Evolutionary conservation across 2,329 filamentous ascomycete species (phyloP).

Genomic region (Epicoccum nigrum): DNA sequence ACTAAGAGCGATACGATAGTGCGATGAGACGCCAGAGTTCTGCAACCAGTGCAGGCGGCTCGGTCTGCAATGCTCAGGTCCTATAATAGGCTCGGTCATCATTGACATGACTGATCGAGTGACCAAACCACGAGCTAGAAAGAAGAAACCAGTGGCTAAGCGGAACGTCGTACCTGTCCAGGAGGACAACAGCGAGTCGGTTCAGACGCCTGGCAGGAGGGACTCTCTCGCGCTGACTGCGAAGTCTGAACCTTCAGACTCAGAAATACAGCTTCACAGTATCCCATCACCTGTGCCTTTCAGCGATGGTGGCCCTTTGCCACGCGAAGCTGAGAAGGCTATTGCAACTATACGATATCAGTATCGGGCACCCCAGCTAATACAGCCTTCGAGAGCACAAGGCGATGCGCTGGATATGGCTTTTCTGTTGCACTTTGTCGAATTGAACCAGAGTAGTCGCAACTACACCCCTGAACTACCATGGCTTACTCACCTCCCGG

Average conservation of each 20-base stretch:
- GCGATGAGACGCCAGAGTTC: slow-evolving; percentile 40
- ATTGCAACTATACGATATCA: slow-evolving; percentile 33
- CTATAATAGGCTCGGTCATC: slow-evolving; percentile 41
- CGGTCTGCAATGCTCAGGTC: slow-evolving; percentile 39
- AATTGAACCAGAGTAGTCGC: slow-evolving; percentile 29
- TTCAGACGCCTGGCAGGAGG: not conserved
- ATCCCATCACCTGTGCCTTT: not conserved
- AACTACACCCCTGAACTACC: slow-evolving; percentile 30
- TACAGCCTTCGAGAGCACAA: slow-evolving; percentile 33
- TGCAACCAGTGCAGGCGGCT: slow-evolving; percentile 40
- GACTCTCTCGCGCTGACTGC: slow-evolving; percentile 8
- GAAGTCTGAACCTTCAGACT: slow-evolving; percentile 6
- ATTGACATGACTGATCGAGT: slow-evolving; percentile 46
- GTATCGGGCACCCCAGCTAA: slow-evolving; percentile 29
- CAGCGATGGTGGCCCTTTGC: not conserved
- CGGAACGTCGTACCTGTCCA: slow-evolving; percentile 2
- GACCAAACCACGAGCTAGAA: slow-evolving; percentile 32
- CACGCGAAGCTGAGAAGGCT: slow-evolving; percentile 25
- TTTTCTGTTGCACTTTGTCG: slow-evolving; percentile 41
- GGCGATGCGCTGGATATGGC: slow-evolving; percentile 35
- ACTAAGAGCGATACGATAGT: slow-evolving; percentile 27
- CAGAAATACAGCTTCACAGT: slow-evolving; percentile 3
- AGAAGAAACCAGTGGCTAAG: slow-evolving; percentile 25
- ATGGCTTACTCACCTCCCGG: slow-evolving; percentile 35
- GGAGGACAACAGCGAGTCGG: not conserved